phyloP scores from a whole-genome alignment of 371 early-diverging fungal species.

The Catenaria anguillulae region DNA sequence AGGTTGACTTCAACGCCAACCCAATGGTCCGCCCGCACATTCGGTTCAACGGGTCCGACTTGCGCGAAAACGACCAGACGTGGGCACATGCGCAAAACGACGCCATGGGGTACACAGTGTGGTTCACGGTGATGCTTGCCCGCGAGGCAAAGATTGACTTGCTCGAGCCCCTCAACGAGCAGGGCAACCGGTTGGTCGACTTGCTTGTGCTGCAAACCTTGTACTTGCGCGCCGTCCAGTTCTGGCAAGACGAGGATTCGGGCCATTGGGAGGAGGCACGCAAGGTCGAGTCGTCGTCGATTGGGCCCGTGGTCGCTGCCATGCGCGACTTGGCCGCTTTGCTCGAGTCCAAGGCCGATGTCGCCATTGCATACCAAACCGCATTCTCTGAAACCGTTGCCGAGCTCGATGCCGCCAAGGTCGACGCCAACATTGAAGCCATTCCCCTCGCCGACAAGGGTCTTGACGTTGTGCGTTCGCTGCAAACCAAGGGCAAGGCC shows the following conservation, averaged over 20 bases:
- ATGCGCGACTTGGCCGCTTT: constrained; percentile 10
- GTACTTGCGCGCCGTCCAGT: constrained; percentile 10
- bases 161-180: neutral
- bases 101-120: constrained; percentile 15
- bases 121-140: constrained; percentile 12
- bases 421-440: neutral
- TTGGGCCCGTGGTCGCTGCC: constrained; percentile 14
- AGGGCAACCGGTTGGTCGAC: neutral
- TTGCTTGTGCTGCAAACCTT: constrained; percentile 11
- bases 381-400: neutral
- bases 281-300: constrained; percentile 17
- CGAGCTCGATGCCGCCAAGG: neutral
- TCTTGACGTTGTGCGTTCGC: constrained; percentile 2
- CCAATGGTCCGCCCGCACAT: constrained; percentile 17
- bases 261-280: constrained; percentile 18
- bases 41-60: constrained; percentile 14
- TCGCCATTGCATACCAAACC: constrained; percentile 1
- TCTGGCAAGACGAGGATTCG: constrained; percentile 13
- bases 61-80: constrained; percentile 13
- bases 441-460: neutral
- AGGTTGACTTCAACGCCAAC: constrained; percentile 8
- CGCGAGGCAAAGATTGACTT: constrained; percentile 6
- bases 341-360: constrained; percentile 4
- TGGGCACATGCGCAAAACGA: constrained; percentile 20
- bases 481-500: constrained; percentile 8